Base-by-base conservation (phyloP, 768 basidiomycete species). In the Daedaleopsis sinensis region DNA sequence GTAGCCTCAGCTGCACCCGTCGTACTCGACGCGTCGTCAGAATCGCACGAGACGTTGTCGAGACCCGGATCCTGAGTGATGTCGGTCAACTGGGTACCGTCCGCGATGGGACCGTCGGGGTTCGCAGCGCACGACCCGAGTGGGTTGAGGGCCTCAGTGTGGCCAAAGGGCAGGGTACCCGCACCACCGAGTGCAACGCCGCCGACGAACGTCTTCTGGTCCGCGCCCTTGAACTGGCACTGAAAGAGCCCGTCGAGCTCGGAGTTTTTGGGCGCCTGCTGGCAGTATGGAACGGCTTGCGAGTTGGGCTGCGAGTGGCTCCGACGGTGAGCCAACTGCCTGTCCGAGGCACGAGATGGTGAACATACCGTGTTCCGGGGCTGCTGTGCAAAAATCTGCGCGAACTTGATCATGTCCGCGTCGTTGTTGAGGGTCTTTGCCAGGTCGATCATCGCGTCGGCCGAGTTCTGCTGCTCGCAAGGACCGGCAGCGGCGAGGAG, bases 171-270 rank as follows among this genome's bases (percentile, higher is more conserved):
- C 59, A 84, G 81, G 18, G 85, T 86, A 36, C 83, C 85, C 2
- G 69, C 37, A 8, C 63, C 70, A 21, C 85, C 85, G 38, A 79
- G 75, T 10, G 71, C 62, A 48, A 75, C 59, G 44, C 78, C 77
- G 42, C 80, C 79, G 52, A 79, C 79, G 65, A 86, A 86, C 1
- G 72, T 76, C 11, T 64, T 74, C 39, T 74, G 74, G 52, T 84
- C 68, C 23, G 76, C 77, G 55, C 83, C 79, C 63, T 76, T 71
- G 71, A 80, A 85, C 70, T 87, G 86, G 68, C 84, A 86, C 66
- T 85, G 84, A 74, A 81, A 85, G 35, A 83, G 74, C 9, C 84
- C 84, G 52, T 79, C 75, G 13, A 87, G 78, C 68, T 86, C 82
- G 0, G 73, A 24, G 62, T 86, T 85, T 16, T 84, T 83, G 0